phyloP scores from a whole-genome alignment of 2,329 filamentous ascomycete species.

The Hymenoscyphus fraxineus region DNA sequence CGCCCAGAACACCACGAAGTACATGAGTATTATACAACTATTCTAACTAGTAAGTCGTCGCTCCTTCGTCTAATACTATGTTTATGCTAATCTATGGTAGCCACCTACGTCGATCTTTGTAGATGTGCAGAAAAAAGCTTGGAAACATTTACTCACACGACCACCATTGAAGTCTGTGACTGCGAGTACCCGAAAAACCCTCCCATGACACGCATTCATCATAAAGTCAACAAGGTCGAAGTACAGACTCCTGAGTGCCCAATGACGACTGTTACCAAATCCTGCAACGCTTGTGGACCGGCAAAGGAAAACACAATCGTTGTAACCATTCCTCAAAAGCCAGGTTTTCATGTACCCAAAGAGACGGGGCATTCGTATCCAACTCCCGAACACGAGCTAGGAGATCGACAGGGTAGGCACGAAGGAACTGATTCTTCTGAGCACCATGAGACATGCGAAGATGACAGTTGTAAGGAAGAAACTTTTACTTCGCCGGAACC shows the following conservation, averaged over 20 bases:
- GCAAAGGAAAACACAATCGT: neutral
- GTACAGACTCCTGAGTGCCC: neutral
- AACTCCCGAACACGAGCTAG: neutral
- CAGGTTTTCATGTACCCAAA: neutral
- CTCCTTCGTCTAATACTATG: no score
- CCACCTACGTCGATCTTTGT: conserved; percentile 9
- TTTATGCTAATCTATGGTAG: neutral
- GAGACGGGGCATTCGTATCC: neutral
- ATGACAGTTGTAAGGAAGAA: neutral
- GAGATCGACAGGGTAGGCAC: neutral
- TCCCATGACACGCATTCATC: neutral
- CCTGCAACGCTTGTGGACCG: conserved; percentile 1
- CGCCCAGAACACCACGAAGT: neutral
- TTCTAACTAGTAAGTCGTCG: neutral
- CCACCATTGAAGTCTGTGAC: neutral
- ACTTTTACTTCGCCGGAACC: no score
- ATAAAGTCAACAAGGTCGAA: neutral
- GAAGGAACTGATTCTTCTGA: neutral
- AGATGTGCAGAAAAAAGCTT: conserved; percentile 2
- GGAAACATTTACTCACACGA: neutral
- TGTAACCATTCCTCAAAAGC: neutral
- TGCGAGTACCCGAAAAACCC: neutral
- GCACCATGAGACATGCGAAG: neutral
- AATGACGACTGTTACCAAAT: conserved; percentile 5
- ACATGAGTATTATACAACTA: neutral